Evolutionary conservation across 495 filamentous ascomycete species (phyloP), one percentile per base, ranked within the genome.

Genomic region (Oleoguttula mirabilis): DNA sequence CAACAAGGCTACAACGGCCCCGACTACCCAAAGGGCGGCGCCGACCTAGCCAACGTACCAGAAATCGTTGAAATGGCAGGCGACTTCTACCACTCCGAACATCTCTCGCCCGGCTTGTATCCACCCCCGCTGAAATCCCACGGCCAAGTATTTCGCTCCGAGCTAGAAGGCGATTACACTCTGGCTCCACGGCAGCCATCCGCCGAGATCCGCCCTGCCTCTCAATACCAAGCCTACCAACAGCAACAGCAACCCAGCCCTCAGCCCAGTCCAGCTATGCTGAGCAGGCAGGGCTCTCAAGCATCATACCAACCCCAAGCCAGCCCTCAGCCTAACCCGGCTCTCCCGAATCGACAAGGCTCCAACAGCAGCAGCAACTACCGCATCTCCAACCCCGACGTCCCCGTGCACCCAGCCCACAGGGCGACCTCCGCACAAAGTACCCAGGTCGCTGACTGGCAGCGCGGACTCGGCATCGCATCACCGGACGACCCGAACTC

Each of bases 41-140:
- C n/a, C n/a, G 32, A 49, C n/a, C 4, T 43, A 10, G 17, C 37
- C 2, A 24, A 25, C 23, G 14, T 46, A n/a, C 28, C 43, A 11
- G 35, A 40, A 20, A 21, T 43, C 12, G 32, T 20, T 6, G 49
- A 52, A 22, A 15, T 52, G 44, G 38, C 43, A 21, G 49, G 49
- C 17, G 39, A 33, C 39, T 44, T 48, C 39, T 41, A 47, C 4
- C 32, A 38, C 2, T 16, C 35, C 8, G 35, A 51, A 24, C 32
- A 43, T 11, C 27, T 14, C 34, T 14, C 15, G 2, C 24, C 17
- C 24, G 30, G 47, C 8, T 37, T 47, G 8, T 40, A 45, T 25
- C 43, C 43, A 5, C 35, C 43, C 3, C 37, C 42, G 4, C 21
- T 48, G n/a, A 41, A 39, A 33, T 20, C 43, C n/a, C 7, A 49